Evolutionary conservation across 2,329 filamentous ascomycete species (phyloP).

Genomic region (Pezicula rhizophila): DNA sequence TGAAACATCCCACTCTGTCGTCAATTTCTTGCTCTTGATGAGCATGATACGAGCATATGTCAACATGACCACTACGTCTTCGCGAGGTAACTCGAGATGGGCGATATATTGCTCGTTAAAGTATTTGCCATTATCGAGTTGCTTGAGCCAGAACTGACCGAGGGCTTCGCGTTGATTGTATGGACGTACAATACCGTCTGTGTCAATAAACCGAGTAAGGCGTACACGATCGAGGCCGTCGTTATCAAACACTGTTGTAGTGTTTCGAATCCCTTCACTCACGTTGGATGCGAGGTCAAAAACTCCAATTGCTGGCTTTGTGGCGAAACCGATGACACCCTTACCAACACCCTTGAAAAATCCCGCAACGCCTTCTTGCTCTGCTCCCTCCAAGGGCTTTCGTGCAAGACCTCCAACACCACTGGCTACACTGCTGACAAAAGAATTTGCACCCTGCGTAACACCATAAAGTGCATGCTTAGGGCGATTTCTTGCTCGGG

Average conservation of each 20-base stretch:
- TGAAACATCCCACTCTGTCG: constrained; percentile 91
- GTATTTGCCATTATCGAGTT: constrained; percentile 93
- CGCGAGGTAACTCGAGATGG: constrained; percentile 82
- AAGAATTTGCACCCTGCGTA: constrained; percentile 88
- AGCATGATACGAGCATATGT: constrained; percentile 85
- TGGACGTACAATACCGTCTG: constrained; percentile 87
- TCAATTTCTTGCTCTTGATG: constrained; percentile 77
- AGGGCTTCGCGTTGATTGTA: constrained; percentile 93
- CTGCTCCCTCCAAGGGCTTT: constrained; percentile 90
- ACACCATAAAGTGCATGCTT: constrained; percentile 98
- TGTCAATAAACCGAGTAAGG: constrained; percentile 85
- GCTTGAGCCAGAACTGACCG: constrained; percentile 98
- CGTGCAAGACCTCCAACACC: constrained; percentile 89
- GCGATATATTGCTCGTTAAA: constrained; percentile 98
- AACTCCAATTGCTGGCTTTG: constrained; percentile 93
- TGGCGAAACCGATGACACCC: constrained; percentile 87
- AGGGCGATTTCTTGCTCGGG: constrained; percentile 83
- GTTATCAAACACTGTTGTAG: constrained; percentile 94
- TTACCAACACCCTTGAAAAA: constrained; percentile 99
- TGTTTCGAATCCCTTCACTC: constrained; percentile 95
- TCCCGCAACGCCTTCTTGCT: constrained; percentile 87
- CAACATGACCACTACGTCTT: constrained; percentile 85
- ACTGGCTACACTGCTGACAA: constrained; percentile 86
- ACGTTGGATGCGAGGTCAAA: constrained; percentile 97
- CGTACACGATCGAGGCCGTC: constrained; percentile 91